Percentiles rank a stretch among this genome's conserved stretches.
These are phyloP conservation scores for Termitomyces sp. DNA, from an alignment of 1,284 basidiomycete species.

Conservation along the genomic window DNA sequence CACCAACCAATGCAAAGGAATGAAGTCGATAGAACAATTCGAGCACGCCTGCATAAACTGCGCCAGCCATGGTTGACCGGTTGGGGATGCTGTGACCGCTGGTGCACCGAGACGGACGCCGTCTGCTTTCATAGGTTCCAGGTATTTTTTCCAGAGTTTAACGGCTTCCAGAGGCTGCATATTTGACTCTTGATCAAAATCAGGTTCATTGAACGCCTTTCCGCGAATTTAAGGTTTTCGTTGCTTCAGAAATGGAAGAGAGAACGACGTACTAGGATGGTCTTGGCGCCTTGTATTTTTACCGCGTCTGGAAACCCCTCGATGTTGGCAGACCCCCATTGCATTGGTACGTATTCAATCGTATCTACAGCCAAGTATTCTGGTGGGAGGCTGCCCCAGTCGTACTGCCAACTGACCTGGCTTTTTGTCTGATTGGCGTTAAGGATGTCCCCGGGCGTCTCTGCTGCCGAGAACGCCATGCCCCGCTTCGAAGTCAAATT, in stretches of 20 bases:
- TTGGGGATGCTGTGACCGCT: constrained; percentile 54
- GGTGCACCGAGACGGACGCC: constrained; percentile 62
- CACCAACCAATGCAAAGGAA: constrained; percentile 36
- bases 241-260: neutral
- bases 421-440: constrained; percentile 42
- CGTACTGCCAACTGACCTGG: constrained; percentile 42
- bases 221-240: constrained; percentile 3
- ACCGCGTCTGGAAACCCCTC: constrained; percentile 35
- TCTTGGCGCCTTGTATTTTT: constrained; percentile 35
- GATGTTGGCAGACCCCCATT: constrained; percentile 41
- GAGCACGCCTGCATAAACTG: constrained; percentile 50
- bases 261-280: constrained; percentile 33
- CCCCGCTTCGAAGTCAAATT: constrained; percentile 39
- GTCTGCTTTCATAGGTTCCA: constrained; percentile 48
- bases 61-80: constrained; percentile 52
- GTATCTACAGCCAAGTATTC: constrained; percentile 36
- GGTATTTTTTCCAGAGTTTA: constrained; percentile 56
- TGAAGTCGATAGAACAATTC: constrained; percentile 48
- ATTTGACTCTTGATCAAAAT: constrained; percentile 59
- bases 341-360: constrained; percentile 46
- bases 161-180: constrained; percentile 51
- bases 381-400: constrained; percentile 40
- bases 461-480: constrained; percentile 36
- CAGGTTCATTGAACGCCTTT: constrained; percentile 53
- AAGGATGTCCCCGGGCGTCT: constrained; percentile 35